Evolutionary conservation across 208 protist genomes (phyloP).

Genomic region (Crithidia thermophila): DNA sequence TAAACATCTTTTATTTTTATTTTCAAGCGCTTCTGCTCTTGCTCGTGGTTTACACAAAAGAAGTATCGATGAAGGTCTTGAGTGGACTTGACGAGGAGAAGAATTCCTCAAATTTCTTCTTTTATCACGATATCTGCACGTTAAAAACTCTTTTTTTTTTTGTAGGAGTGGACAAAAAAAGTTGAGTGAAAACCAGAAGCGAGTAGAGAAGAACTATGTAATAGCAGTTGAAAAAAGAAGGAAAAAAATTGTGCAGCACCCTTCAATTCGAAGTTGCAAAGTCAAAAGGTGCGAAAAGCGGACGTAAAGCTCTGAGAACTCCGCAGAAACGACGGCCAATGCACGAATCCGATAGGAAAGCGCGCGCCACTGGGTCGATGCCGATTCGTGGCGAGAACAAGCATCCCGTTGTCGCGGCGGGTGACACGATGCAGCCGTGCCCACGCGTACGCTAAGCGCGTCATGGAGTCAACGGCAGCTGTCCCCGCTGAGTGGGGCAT

Average conservation of each 20-base stretch:
- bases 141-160: too few species aligned
- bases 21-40: too few species aligned
- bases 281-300: too few species aligned
- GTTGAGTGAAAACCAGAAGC: too few species aligned
- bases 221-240: neutral
- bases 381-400: neutral
- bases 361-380: neutral
- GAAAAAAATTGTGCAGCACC: conserved; percentile 1
- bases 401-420: neutral
- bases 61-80: too few species aligned
- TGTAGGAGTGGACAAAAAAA: too few species aligned
- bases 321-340: conserved; percentile 7
- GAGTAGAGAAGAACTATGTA: neutral
- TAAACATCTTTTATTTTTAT: too few species aligned
- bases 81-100: too few species aligned
- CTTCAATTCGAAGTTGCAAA: too few species aligned
- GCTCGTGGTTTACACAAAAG: too few species aligned
- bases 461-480: neutral
- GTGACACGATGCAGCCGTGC: neutral
- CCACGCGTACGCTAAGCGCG: conserved; percentile 5
- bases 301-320: neutral
- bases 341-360: neutral
- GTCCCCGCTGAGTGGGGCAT: neutral
- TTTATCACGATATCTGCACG: too few species aligned
- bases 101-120: too few species aligned